Evolutionary conservation across 2,329 filamentous ascomycete species (phyloP), one percentile per base, ranked within the genome.

Genomic region (Polychaeton citri): DNA sequence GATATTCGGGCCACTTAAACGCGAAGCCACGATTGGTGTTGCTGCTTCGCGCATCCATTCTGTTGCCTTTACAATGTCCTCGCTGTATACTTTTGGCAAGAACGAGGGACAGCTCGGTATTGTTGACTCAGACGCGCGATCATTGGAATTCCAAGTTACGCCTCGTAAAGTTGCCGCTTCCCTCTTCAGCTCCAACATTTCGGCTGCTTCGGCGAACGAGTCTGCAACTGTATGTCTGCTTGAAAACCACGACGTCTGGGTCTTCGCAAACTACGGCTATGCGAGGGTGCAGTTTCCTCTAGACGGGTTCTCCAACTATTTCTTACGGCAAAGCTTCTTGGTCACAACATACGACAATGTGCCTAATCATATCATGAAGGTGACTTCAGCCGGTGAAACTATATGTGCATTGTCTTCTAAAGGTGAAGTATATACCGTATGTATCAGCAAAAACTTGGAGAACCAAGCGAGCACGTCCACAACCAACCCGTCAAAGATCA

Each of bases 181-280:
- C 0, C 68, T 93, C 1, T 82, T 90, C 51, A 72, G 68, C 37
- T 74, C 76, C 3, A 53, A 69, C 0, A 94, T 98, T 35, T 64
- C 72, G 18, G 81, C 81, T 55, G 83, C 90, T 0, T 81, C 83
- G 1, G 88, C 87, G 3, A 94, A 92, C 39, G 88, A 96, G 52
- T 79, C 79, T 45, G 90, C 90, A 5, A 95, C 90, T 0, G 79
- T 80, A 2, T 81, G 86, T 43, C 63, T 98, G 19, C 71, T 98
- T 3, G 80, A 86, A 33, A 93, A 86, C 47, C 78, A 82, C 46
- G 85, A 86, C 15, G 85, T 96, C 7, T 92, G 82, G 69, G 79
- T 98, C 0, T 94, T 98, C 49, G 88, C 86, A 1, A 92, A 92
- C 46, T 96, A 93, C 51, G 88, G 88, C 4, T 96, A 94, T 54